Base-by-base conservation (phyloP, 352 stramenopile species). In the Phytophthora sansomeana region DNA sequence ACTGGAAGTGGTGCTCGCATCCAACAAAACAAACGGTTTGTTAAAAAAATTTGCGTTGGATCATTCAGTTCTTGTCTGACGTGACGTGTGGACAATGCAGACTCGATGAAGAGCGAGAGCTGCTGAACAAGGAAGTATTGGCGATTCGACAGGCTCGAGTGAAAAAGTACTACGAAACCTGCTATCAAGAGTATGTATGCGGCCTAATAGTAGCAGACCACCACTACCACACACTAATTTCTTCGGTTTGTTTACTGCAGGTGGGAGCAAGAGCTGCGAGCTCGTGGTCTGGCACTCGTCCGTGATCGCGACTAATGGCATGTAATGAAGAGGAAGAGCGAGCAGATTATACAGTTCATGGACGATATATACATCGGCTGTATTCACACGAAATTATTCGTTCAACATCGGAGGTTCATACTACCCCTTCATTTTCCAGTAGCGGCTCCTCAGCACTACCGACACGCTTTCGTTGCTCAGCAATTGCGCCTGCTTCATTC, bases 61-160 rank as follows among this genome's bases (percentile, higher is more conserved):
- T 28, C 42, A 38, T 13, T 38, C 4, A 32, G 35, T 5, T 26
- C 6, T 55, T 46, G n/a, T 66, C n/a, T 59, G 24, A 32, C 53
- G 30, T 26, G 9, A 57, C 16, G 9, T 41, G 14, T 36, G 32
- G 5, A 4, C 36, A 42, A 42, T 17, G 17, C 41, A 93, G 85
- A 24, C 61, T 92, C 7, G 69, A 69, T 14, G 83, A 93, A 61
- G 86, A 95, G 51, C 80, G 90, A 57, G 77, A 93, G n/a, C 36
- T 95, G 41, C 56, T 92, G 55, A 92, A 90, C 71, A 91, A 90
- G 47, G 82, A 93, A 36, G 62, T 91, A 11, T 64, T 92, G 19
- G 66, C 79, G 16, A 82, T 92, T 41, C 79, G 86, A 17, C 74
- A 83, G 24, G 83, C 87, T 58, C 80, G 86, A 21, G 60, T 93